Base-by-base conservation (phyloP, 441 rosid genomes). In the Viola pubescens region DNA sequence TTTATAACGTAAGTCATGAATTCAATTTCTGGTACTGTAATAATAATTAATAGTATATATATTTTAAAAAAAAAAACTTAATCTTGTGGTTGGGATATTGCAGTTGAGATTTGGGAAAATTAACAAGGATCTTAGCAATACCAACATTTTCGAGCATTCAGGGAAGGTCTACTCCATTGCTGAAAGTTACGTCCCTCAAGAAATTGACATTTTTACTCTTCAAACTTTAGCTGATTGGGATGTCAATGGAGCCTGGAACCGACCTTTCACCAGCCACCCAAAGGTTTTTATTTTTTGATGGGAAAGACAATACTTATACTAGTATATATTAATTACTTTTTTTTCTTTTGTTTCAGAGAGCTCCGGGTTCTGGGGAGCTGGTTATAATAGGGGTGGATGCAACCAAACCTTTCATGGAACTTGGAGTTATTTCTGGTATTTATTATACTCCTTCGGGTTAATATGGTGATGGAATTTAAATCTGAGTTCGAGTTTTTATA, bases 101-200 rank as follows among this genome's bases (percentile, higher is more conserved):
- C 64, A 78, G 82, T 13, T 74, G 75, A 69, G 87, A 69, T 82
- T 77, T 49, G 84, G 85, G n/a, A 69, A 68, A 44, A 52, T 67
- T 4, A 68, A 82, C 75, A 80, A 80, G 60, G 26, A 57, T 19
- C 45, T 74, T 0, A 78, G 90, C 79, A 82, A 84, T 63, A 80
- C 90, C 38, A 77, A 61, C 65, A 61, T 82, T 7, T 68, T 84
- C 19, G 80, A 78, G 73, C 87, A 82, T 65, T 64, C 76, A 3
- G 85, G 85, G 38, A 84, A 67, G 69, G 56, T 67, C 38, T 82
- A 71, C 68, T 67, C 90, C 5, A 19, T 77, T 4, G 72, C 82
- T 0, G 87, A 84, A 52, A 75, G 68, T 67, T 73, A 79, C 72
- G 26, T 73, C 51, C 87, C 87, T 61, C 87, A 80, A n/a, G 81